Percentiles rank a stretch among this genome's conserved stretches.
These are phyloP conservation scores for Acanthamoeba healyi DNA, from an alignment of 208 protist genomes.

Conservation along the genomic window DNA sequence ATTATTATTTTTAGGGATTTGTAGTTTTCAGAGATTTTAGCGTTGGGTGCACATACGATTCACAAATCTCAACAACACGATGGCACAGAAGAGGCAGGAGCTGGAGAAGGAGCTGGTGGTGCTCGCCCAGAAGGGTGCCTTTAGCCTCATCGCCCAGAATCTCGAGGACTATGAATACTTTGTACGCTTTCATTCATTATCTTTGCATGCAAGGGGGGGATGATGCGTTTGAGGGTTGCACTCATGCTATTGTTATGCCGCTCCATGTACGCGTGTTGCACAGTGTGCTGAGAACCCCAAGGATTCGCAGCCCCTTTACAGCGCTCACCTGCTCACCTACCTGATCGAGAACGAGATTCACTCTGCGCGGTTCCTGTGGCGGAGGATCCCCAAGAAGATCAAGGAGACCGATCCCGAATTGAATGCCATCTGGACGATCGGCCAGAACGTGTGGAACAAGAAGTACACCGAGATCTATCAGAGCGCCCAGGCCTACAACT, in stretches of 20 bases:
- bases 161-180: slow-evolving; percentile 61
- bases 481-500: slow-evolving; percentile 62
- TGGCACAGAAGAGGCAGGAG: slow-evolving; percentile 51
- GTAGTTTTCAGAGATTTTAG: no score
- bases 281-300: slow-evolving; percentile 74
- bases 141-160: slow-evolving; percentile 16
- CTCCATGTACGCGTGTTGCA: no score
- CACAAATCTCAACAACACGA: not conserved
- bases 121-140: slow-evolving; percentile 54
- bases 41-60: no score
- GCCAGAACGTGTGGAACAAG: slow-evolving; percentile 67
- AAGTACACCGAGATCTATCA: slow-evolving; percentile 69
- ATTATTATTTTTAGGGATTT: no score
- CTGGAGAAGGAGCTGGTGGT: slow-evolving; percentile 43
- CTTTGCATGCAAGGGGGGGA: not conserved
- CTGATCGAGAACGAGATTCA: slow-evolving; percentile 71
- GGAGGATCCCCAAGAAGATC: slow-evolving; percentile 52
- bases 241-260: no score
- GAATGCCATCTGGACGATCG: slow-evolving; percentile 72
- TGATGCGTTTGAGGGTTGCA: no score
- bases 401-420: slow-evolving; percentile 71
- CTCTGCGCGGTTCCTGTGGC: slow-evolving; percentile 67
- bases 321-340: slow-evolving; percentile 42
- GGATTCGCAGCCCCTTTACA: slow-evolving; percentile 41
- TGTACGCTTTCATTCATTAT: not conserved